Conservation (phyloP, 148 eudicot species). For the Chenopodium formosanum region DNA sequence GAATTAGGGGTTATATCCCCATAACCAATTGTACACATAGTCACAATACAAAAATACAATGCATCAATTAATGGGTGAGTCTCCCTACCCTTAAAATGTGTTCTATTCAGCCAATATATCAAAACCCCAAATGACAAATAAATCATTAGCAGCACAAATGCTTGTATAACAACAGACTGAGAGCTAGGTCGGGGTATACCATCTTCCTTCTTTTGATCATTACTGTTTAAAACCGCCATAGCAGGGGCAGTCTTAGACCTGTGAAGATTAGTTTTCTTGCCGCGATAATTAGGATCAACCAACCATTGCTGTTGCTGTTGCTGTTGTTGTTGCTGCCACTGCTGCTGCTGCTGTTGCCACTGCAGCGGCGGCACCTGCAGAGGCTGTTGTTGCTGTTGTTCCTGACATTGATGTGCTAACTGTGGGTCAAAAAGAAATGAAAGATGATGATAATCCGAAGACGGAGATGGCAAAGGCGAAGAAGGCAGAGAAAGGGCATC, state of each 20-base stretch:
- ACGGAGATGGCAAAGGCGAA: constrained; percentile 23
- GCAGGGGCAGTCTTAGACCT: constrained; percentile 94
- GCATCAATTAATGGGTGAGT: constrained; percentile 95
- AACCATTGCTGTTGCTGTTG: constrained; percentile 55
- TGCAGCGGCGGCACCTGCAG: background rate
- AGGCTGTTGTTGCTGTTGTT: background rate
- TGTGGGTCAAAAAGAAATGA: background rate
- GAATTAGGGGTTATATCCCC: constrained; percentile 96
- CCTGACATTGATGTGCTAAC: background rate
- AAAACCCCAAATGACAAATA: constrained; percentile 68
- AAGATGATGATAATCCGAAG: constrained; percentile 17
- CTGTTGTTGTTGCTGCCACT: background rate
- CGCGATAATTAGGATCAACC: constrained; percentile 44
- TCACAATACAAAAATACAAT: constrained; percentile 89
- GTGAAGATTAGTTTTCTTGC: constrained; percentile 50
- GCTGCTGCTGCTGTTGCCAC: background rate
- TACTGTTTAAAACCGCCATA: constrained; percentile 70
- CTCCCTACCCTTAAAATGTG: constrained; percentile 50
- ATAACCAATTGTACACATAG: constrained; percentile 98
- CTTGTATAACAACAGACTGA: constrained; percentile 62
- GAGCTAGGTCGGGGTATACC: constrained; percentile 40
- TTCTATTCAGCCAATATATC: constrained; percentile 56
- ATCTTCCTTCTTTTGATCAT: constrained; percentile 20
- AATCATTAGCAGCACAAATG: constrained; percentile 54
- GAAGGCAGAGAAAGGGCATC: constrained; percentile 42